Evolutionary conservation across 1,284 basidiomycete genomes (phyloP).

Genomic region (Marasmius sp.): DNA sequence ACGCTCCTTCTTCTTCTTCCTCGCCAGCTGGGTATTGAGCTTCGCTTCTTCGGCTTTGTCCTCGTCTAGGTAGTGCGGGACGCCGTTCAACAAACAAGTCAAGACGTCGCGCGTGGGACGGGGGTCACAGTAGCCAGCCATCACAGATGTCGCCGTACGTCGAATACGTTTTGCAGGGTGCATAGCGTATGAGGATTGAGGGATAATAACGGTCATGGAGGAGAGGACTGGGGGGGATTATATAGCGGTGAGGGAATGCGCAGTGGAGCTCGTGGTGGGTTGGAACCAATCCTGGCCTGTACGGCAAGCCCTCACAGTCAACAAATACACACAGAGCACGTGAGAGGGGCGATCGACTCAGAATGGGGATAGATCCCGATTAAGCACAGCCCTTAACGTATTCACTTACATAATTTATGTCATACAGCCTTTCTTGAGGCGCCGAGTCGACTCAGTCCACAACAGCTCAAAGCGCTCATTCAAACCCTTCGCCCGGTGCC

Average conservation of each 20-base stretch:
- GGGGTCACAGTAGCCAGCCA: slow-evolving; percentile 71
- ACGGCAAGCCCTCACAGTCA: slow-evolving; percentile 44
- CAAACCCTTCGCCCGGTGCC: no score
- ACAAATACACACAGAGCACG: slow-evolving; percentile 38
- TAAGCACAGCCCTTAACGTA: no score
- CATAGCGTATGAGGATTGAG: slow-evolving; percentile 26
- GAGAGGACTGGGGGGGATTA: slow-evolving; percentile 25
- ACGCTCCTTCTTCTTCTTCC: slow-evolving; percentile 52
- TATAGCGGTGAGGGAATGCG: slow-evolving; percentile 30
- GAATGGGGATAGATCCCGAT: not conserved
- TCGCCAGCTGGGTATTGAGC: slow-evolving; percentile 53
- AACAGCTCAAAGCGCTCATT: no score
- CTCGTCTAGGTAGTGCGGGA: slow-evolving; percentile 62
- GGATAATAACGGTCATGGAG: slow-evolving; percentile 38
- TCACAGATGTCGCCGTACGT: slow-evolving; percentile 70
- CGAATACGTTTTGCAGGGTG: slow-evolving; percentile 50
- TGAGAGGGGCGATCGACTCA: slow-evolving; percentile 41
- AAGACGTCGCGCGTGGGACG: slow-evolving; percentile 68
- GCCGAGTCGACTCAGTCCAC: no score
- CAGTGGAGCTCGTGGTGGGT: slow-evolving; percentile 48
- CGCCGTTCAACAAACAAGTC: slow-evolving; percentile 74
- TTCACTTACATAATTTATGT: no score
- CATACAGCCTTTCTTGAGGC: no score
- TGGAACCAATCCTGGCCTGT: slow-evolving; percentile 43
- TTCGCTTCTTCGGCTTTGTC: slow-evolving; percentile 52